Percentiles rank a stretch among this genome's conserved stretches.
phyloP scores from a whole-genome alignment of 495 filamentous ascomycete species.

The Aspergillus olivimuriae region DNA sequence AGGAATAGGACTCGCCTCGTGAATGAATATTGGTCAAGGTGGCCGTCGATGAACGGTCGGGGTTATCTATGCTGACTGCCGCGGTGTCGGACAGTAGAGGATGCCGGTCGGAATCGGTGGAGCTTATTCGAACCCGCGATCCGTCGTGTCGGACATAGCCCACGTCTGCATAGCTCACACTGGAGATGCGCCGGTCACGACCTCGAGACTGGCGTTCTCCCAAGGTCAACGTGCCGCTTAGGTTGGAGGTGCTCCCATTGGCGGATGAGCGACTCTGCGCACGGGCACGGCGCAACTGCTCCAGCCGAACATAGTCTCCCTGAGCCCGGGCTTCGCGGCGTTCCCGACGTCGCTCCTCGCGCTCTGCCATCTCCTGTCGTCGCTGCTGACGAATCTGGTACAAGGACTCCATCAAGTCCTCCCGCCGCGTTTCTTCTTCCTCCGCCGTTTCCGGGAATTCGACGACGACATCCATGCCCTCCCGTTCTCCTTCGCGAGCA shows the following conservation, averaged over 20 bases:
- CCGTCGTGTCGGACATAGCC: conserved; percentile 88
- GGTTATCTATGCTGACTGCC: conserved; percentile 38
- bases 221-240: conserved; percentile 33
- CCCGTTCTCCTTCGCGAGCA: conserved; percentile 85
- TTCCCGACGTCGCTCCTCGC: conserved; percentile 63
- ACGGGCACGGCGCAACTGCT: conserved; percentile 43
- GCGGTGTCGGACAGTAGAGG: conserved; percentile 69
- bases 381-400: conserved; percentile 84
- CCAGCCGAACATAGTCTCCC: conserved; percentile 58
- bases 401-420: conserved; percentile 85
- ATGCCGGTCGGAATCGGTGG: conserved; percentile 65
- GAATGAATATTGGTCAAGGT: conserved; percentile 22
- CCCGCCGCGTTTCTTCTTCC: conserved; percentile 74
- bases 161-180: conserved; percentile 78
- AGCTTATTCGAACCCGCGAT: conserved; percentile 74
- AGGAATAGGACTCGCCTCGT: conserved; percentile 32
- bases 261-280: conserved; percentile 21
- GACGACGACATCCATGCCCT: conserved; percentile 84
- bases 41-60: conserved; percentile 20
- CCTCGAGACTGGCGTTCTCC: conserved; percentile 62
- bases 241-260: conserved; percentile 25
- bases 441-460: conserved; percentile 71
- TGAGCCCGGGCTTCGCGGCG: conserved; percentile 62
- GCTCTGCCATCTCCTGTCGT: conserved; percentile 66
- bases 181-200: conserved; percentile 69